phyloP scores from a whole-genome alignment of 225 moss, liverwort and hornwort genomes.

The Climacium dendroides region DNA sequence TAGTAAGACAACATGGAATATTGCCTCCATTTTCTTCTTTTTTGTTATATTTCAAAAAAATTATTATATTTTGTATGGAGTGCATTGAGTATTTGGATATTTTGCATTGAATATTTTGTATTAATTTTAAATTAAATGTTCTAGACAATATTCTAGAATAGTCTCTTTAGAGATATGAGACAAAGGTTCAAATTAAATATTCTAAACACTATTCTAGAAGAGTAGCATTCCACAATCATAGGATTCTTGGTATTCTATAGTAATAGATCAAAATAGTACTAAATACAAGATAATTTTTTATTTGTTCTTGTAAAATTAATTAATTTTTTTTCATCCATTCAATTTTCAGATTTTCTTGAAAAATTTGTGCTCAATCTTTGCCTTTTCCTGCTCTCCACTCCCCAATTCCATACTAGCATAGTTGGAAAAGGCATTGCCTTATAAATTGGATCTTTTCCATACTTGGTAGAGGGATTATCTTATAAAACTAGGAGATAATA shows the following conservation, averaged over 20 bases:
- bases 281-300: background rate
- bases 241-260: rapidly evolving
- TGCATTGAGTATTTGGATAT: background rate
- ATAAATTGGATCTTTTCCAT: background rate
- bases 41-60: background rate
- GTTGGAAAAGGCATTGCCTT: background rate
- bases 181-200: no score
- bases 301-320: background rate
- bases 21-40: background rate
- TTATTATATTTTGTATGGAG: background rate
- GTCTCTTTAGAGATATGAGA: background rate
- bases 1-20: rapidly evolving
- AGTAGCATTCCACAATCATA: rapidly evolving
- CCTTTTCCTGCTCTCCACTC: rapidly evolving
- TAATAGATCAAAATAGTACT: background rate
- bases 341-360: background rate
- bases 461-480: rapidly evolving
- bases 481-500: background rate
- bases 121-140: background rate
- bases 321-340: background rate
- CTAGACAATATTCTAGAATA: background rate
- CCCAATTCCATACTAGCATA: rapidly evolving
- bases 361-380: rapidly evolving
- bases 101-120: background rate
- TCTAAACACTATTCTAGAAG: background rate